Conservation (phyloP, 306 rosid species). For the Erythrophleum fordii region DNA sequence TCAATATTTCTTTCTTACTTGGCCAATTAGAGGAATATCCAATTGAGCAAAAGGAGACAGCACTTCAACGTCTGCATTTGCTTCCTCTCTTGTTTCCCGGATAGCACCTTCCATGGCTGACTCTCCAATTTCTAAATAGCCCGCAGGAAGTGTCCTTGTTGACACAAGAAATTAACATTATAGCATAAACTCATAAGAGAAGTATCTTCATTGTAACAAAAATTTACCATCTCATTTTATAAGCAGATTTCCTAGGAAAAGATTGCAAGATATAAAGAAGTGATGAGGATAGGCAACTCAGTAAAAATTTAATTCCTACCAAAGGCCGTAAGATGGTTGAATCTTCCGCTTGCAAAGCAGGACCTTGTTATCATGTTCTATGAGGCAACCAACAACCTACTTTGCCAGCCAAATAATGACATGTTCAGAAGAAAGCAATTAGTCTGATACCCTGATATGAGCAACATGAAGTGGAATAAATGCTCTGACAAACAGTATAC, state of each 20-base stretch:
- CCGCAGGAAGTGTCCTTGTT: constrained; percentile 96
- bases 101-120: constrained; percentile 94
- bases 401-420: constrained; percentile 39
- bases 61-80: constrained; percentile 91
- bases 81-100: constrained; percentile 98
- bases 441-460: constrained; percentile 14
- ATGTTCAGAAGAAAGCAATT: constrained; percentile 39
- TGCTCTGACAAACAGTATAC: constrained; percentile 25
- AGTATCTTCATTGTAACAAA: constrained; percentile 32
- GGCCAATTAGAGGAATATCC: constrained; percentile 95
- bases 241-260: constrained; percentile 8
- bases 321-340: constrained; percentile 92
- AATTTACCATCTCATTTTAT: constrained; percentile 31
- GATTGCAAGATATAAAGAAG: constrained; percentile 25
- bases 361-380: constrained; percentile 78
- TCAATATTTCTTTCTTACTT: constrained; percentile 57
- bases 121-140: constrained; percentile 95
- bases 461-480: constrained; percentile 12
- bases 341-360: constrained; percentile 98
- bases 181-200: constrained; percentile 30
- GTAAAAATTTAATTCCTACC: constrained; percentile 59
- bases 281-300: constrained; percentile 29
- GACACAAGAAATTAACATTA: constrained; percentile 40
- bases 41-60: constrained; percentile 90
- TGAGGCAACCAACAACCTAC: constrained; percentile 96